These are phyloP conservation scores for Seiridium unicorne DNA, from an alignment of 2,329 filamentous ascomycete genomes.

Conservation along the genomic window DNA sequence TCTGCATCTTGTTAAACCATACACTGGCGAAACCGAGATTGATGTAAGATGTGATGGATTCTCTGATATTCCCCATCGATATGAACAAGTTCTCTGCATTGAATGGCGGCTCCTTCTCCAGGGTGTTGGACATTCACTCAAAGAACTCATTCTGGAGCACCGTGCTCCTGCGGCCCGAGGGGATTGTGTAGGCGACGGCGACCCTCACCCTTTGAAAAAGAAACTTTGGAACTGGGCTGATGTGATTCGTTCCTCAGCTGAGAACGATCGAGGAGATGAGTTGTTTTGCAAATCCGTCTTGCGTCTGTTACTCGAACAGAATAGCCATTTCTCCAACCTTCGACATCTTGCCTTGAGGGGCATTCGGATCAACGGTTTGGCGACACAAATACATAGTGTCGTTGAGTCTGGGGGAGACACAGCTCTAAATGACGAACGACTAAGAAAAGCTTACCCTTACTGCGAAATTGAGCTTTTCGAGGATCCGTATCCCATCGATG, in stretches of 20 bases:
- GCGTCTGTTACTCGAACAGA: slow-evolving; percentile 1
- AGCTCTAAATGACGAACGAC: background rate
- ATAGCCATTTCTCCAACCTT: background rate
- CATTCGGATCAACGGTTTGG: slow-evolving; percentile 1
- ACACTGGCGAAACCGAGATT: background rate
- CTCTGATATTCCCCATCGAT: background rate
- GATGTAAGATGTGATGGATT: background rate
- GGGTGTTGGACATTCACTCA: background rate
- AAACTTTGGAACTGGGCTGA: background rate
- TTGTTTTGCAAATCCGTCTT: slow-evolving; percentile 6
- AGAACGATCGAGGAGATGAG: background rate
- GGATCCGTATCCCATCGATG: background rate
- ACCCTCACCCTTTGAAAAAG: background rate
- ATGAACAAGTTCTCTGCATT: slow-evolving; percentile 3
- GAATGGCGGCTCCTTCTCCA: slow-evolving; percentile 4
- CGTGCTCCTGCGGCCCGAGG: background rate
- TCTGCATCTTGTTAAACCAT: slow-evolving; percentile 7
- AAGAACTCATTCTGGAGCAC: slow-evolving; percentile 10
- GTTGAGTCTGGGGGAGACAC: background rate
- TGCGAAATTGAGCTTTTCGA: slow-evolving; percentile 6
- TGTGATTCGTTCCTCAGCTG: background rate
- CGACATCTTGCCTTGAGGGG: slow-evolving; percentile 6
- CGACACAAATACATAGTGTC: background rate
- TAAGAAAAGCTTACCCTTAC: slow-evolving; percentile 1
- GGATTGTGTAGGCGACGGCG: background rate